Evolutionary conservation across 371 early-diverging fungal genomes (phyloP), one percentile per base, ranked within the genome.

Genomic region (Circinella umbellata): DNA sequence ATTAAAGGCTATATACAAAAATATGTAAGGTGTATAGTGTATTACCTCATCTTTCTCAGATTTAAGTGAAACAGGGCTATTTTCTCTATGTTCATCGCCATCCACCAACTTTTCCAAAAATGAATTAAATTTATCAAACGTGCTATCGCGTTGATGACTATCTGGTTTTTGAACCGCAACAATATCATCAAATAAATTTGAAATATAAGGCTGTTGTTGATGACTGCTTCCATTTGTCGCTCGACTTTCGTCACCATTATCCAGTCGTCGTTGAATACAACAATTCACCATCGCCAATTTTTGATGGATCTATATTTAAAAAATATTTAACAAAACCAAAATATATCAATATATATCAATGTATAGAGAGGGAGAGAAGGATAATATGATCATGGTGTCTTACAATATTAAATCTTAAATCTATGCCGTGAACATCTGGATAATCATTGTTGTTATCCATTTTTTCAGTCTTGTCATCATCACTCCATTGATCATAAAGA

Each of bases 251-350:
- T 53, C 61, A 47, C 39, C 66, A 18, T 37, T 38, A 48, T 66
- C 66, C 36, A 80, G 67, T 34, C 84, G 80, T 39, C 92, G 86
- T n/a, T 80, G 73, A 46, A 92, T 87, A 76, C 96, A 96, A 71
- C 92, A 94, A 70, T 96, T 95, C 49, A 97, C 73, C 96, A 97
- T 94, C 61, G 91, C 88, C n/a, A 97, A 76, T 67, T 97, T 97
- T 84, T 96, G 97, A 69, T 94, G 90, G 4, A 94, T 63, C 81
- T 84, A 27, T 27, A 27, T 42, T 42, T 3, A 42, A 42, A 9
- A 11, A 42, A 42, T 42, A 42, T 5, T n/a, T 36, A 49, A 8
- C 3, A 53, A 4, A 62, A 13, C 17, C 55, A 61, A 54, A 54
- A n/a, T 67, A 4, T 27, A 27, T 27, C 2, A 27, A 2, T 27